These are phyloP conservation scores for Pythium sukuiense DNA, from an alignment of 352 stramenopile genomes.

Conservation along the genomic window DNA sequence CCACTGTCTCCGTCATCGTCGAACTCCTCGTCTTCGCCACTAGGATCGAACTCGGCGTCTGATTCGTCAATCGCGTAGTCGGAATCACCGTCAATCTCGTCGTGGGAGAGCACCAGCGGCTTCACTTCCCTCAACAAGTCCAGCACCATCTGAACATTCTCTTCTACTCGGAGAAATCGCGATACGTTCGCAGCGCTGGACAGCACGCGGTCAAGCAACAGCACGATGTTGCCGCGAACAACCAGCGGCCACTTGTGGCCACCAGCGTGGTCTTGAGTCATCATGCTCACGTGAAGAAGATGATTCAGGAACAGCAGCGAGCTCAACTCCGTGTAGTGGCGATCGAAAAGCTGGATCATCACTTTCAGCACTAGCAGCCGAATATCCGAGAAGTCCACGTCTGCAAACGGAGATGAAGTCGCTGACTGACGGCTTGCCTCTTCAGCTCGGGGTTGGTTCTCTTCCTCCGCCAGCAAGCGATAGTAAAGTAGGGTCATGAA, in stretches of 20 bases:
- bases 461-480: constrained; percentile 73
- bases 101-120: constrained; percentile 65
- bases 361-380: constrained; percentile 81
- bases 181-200: constrained; percentile 81
- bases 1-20: constrained; percentile 33
- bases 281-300: constrained; percentile 80
- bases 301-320: constrained; percentile 86
- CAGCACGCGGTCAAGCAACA: constrained; percentile 80
- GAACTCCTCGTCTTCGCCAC: constrained; percentile 53
- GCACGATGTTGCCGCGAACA: constrained; percentile 80
- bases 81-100: constrained; percentile 61
- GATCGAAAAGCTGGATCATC: constrained; percentile 87
- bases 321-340: constrained; percentile 69
- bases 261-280: constrained; percentile 42
- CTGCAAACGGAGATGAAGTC: constrained; percentile 32
- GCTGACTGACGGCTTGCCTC: constrained; percentile 16
- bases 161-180: constrained; percentile 68
- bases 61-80: constrained; percentile 55
- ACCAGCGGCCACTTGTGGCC: constrained; percentile 66
- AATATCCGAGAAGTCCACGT: constrained; percentile 69
- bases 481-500: constrained; percentile 90
- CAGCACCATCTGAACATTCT: constrained; percentile 78
- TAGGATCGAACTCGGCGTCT: constrained; percentile 54
- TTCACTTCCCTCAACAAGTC: constrained; percentile 79
- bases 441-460: constrained; percentile 4